A percentile compares a stretch with the other conserved stretches of the same genome.
These are phyloP conservation scores for Pleurotus salmoneostramineus DNA, from an alignment of 768 basidiomycete species.

Conservation along the genomic window DNA sequence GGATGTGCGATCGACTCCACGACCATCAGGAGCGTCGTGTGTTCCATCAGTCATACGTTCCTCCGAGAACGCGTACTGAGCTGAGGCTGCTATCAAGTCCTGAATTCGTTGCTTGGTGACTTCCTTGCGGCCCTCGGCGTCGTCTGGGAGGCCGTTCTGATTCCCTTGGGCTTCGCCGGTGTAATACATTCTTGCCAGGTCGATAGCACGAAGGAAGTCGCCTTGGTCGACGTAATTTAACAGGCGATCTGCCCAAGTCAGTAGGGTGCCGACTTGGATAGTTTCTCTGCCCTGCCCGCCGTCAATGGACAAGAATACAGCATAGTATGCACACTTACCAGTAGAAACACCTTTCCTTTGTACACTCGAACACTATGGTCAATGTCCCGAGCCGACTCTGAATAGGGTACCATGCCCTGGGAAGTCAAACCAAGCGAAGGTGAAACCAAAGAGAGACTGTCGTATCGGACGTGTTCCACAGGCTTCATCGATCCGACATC, in stretches of 20 bases:
- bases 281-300: slow-evolving; percentile 56
- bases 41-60: slow-evolving; percentile 91
- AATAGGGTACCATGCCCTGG: slow-evolving; percentile 42
- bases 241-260: slow-evolving; percentile 95
- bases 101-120: slow-evolving; percentile 74
- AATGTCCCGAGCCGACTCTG: slow-evolving; percentile 48
- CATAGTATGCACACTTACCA: slow-evolving; percentile 52
- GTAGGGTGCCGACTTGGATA: slow-evolving; percentile 76
- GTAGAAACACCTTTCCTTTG: slow-evolving; percentile 86
- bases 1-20: slow-evolving; percentile 88
- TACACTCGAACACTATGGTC: slow-evolving; percentile 75
- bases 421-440: slow-evolving; percentile 44
- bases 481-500: slow-evolving; percentile 54
- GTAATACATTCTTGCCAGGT: slow-evolving; percentile 81
- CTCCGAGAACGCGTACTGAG: slow-evolving; percentile 89
- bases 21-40: slow-evolving; percentile 74
- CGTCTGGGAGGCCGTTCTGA: slow-evolving; percentile 78
- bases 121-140: slow-evolving; percentile 47
- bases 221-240: slow-evolving; percentile 79
- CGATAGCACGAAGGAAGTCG: slow-evolving; percentile 88
- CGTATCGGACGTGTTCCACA: slow-evolving; percentile 61
- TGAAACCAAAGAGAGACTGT: slow-evolving; percentile 52
- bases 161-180: slow-evolving; percentile 79
- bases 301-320: slow-evolving; percentile 4
- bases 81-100: slow-evolving; percentile 84